Evolutionary conservation across 1,139 yeast genomes (phyloP), one percentile per base, ranked within the genome.

Genomic region (Blastobotrys ciferrii): DNA sequence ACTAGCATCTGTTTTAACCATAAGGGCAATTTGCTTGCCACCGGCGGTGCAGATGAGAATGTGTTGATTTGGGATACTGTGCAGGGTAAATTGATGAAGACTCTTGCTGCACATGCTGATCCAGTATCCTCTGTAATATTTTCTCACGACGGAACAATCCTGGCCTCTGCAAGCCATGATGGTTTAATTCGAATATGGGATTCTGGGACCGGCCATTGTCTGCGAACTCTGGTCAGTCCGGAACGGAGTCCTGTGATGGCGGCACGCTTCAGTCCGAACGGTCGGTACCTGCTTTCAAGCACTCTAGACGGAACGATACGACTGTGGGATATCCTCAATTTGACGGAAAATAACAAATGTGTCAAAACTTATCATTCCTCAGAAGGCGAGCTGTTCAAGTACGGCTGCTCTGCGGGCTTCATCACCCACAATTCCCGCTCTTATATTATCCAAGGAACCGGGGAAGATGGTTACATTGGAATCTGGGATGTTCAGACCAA

Each of bases 51-150:
- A 38, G 98, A 92, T 66, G 98, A 92, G 61, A 89, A 91, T 42
- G 84, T 92, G 18, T 78, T 89, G 43, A 76, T 91, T 2, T 92
- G 98, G 98, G 97, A 91, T 66, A 78, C 85, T 4, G 71, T 78
- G 32, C 75, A 82, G 20, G 94, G 95, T 0, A 75, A 76, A 43
- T 78, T 87, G 45, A 69, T 89, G 58, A 82, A 86, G 60, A 87
- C 95, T 0, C 71, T 92, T 49, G 87, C 96, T 14, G 98, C 98
- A 0, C 98, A 92, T 65, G 81, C 95, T 0, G 98, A 89, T 58
- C 95, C 98, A 0, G 86, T 92, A 1, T 81, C 87, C 42, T 76
- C 87, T 0, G 72, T 91, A 1, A 81, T 87, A 56, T 70, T 92
- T 47, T 75, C 81, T 1, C 84, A 82, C 47, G 98, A 92, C 61